phyloP scores from a whole-genome alignment of 306 rosid genomes.

The Ziziphus jujuba region DNA sequence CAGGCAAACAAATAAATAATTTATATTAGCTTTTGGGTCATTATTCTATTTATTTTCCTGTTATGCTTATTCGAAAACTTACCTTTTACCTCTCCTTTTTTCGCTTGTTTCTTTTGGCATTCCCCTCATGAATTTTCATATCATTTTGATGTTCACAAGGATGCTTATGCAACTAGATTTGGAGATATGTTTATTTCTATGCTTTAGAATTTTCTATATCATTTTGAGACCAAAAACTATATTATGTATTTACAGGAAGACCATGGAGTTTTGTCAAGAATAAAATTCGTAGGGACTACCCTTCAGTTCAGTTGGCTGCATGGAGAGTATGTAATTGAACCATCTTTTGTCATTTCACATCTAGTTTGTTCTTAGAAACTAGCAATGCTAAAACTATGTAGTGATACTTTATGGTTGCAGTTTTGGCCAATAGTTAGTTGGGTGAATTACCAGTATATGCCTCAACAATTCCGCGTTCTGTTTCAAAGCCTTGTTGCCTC shows the following conservation, averaged over 20 bases:
- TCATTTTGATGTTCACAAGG: not conserved
- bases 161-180: not conserved
- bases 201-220: not conserved
- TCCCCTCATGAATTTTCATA: too few relatives aligned
- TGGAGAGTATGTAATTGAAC: slow-evolving; percentile 68
- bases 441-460: slow-evolving; percentile 95
- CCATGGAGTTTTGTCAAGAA: slow-evolving; percentile 58
- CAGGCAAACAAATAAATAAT: too few relatives aligned
- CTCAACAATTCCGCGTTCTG: slow-evolving; percentile 74
- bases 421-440: slow-evolving; percentile 94
- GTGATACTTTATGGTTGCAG: slow-evolving; percentile 43
- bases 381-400: slow-evolving; percentile 6
- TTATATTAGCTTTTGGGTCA: too few relatives aligned
- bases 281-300: slow-evolving; percentile 71
- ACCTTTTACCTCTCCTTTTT: too few relatives aligned
- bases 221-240: not conserved
- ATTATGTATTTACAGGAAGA: slow-evolving; percentile 57
- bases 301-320: slow-evolving; percentile 75
- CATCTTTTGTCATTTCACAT: slow-evolving; percentile 2
- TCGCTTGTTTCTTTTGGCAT: too few relatives aligned
- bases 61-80: too few relatives aligned
- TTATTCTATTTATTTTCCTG: too few relatives aligned
- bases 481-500: slow-evolving; percentile 73
- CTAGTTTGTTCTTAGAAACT: slow-evolving; percentile 8
- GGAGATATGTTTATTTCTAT: not conserved